Evolutionary conservation across 1,284 basidiomycete genomes (phyloP).

Genomic region (Leucoagaricus sp.): DNA sequence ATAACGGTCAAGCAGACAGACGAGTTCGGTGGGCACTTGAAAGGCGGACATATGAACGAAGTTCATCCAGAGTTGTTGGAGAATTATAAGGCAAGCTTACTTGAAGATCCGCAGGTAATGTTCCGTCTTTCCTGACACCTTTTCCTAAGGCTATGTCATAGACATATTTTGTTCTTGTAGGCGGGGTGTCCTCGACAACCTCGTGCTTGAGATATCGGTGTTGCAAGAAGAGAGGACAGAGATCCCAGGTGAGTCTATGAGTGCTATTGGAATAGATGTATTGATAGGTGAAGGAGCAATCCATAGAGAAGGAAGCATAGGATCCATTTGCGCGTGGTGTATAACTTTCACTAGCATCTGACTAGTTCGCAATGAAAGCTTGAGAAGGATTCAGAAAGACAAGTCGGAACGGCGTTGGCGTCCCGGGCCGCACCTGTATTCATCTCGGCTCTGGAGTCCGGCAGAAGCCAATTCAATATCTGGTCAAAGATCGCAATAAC

Average conservation of each 20-base stretch:
- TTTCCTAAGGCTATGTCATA: constrained; percentile 26
- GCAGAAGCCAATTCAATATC: too few relatives aligned
- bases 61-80: not conserved
- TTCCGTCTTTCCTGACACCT: constrained; percentile 24
- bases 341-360: too few relatives aligned
- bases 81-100: constrained; percentile 15
- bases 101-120: constrained; percentile 29
- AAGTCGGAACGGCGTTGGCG: not conserved
- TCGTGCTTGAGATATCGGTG: constrained; percentile 8
- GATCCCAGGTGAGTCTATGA: constrained; percentile 22
- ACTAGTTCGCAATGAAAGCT: too few relatives aligned
- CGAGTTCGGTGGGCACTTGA: constrained; percentile 33
- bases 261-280: constrained; percentile 3
- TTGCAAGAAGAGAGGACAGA: constrained; percentile 29
- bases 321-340: not conserved
- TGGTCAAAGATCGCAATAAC: too few relatives aligned
- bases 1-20: constrained; percentile 32
- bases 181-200: constrained; percentile 29
- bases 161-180: constrained; percentile 27
- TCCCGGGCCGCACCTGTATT: not conserved
- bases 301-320: not conserved
- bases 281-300: not conserved
- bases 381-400: not conserved
- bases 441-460: too few relatives aligned
- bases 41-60: not conserved